Percentiles rank a stretch among this genome's conserved stretches.
These are phyloP conservation scores for Agaricus sinodeliciosus DNA, from an alignment of 768 basidiomycete species.

Conservation along the genomic window DNA sequence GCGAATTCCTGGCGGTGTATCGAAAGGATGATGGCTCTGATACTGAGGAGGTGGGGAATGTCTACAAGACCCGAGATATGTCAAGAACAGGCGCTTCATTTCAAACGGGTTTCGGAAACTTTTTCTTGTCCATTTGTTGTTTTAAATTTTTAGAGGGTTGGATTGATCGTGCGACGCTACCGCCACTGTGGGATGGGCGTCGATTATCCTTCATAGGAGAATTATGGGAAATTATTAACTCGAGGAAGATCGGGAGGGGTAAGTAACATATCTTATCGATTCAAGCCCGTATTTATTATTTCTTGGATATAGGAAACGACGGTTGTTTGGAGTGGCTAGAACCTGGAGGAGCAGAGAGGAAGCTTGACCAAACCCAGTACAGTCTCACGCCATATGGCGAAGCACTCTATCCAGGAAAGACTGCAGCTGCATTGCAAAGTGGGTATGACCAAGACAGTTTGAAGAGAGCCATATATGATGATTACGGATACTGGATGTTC, in stretches of 20 bases:
- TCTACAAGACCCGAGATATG: neutral
- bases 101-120: slow-evolving; percentile 1
- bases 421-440: neutral
- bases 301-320: neutral
- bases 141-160: neutral
- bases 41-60: neutral
- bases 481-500: slow-evolving; percentile 11
- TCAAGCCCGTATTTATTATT: neutral
- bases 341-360: slow-evolving; percentile 7
- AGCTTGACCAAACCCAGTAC: slow-evolving; percentile 8
- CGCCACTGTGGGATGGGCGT: neutral
- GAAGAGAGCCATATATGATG: neutral
- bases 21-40: neutral
- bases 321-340: slow-evolving; percentile 1
- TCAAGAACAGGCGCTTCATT: neutral
- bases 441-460: neutral
- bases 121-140: neutral
- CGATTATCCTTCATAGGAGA: slow-evolving; percentile 10
- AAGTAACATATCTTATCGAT: neutral
- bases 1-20: neutral
- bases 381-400: neutral
- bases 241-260: slow-evolving; percentile 9
- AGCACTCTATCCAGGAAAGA: neutral
- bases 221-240: slow-evolving; percentile 11
- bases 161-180: slow-evolving; percentile 2